Base-by-base conservation (phyloP, 2,329 filamentous ascomycete species). In the Tolypocladium nubicola region DNA sequence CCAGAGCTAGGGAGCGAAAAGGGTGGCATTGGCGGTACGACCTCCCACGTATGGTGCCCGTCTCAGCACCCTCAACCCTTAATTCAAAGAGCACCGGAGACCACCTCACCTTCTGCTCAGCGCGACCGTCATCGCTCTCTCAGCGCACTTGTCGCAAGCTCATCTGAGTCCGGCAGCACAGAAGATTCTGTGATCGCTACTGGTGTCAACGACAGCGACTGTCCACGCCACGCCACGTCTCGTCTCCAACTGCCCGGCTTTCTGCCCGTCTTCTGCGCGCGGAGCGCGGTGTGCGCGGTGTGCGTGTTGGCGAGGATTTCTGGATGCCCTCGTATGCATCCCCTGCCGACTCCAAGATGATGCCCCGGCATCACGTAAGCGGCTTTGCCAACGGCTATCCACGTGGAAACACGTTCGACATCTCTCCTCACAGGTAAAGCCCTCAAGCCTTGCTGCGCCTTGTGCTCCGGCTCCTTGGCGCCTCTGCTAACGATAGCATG, bases 301-400 rank as follows among this genome's bases (percentile, higher is more conserved):
- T 50, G 47, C 47, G 16, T 26, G 30, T 37, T 19, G 47, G 30
- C 30, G n/a, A 21, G n/a, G 19, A 37, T 37, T 37, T 30, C 30
- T 52, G 30, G 11, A 21, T 37, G 19, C 47, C 30, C 19, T 66
- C 66, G 56, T 67, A 68, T 71, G 68, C 63, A 57, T 67, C 62
- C 56, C 58, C 61, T 55, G 55, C 57, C 57, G 57, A 62, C 70
- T 75, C 75, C 71, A 85, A 84, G 77, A 88, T 87, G 84, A 91
- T 94, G 85, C 89, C 93, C 71, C 85, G 90, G 78, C 90, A 96
- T 80, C 82, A 88, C 70, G 76, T 78, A 60, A 76, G 77, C 73
- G 86, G 86, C 72, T 93, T 88, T 74, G 84, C 87, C 61, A 96
- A 94, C 77, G 92, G 90, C 69, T 92, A 92, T 72, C 87, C 88